phyloP scores from a whole-genome alignment of 352 stramenopile genomes.

The Phytophthora fragariaefolia region DNA sequence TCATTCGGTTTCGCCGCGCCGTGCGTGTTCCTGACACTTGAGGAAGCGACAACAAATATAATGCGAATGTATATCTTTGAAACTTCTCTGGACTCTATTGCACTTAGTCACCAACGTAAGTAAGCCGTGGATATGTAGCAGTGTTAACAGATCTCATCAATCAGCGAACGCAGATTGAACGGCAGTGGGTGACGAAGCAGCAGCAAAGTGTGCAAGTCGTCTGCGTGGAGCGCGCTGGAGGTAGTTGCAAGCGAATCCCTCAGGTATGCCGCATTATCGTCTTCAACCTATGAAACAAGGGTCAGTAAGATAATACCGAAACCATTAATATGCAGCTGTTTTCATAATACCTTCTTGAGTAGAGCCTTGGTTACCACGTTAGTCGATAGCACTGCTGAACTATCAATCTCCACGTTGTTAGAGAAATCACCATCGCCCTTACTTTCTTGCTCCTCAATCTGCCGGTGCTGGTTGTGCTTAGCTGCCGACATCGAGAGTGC shows the following conservation, averaged over 20 bases:
- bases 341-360: slow-evolving; percentile 59
- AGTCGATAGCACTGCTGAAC: slow-evolving; percentile 25
- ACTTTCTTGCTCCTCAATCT: slow-evolving; percentile 42
- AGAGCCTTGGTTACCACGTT: slow-evolving; percentile 48
- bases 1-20: slow-evolving; percentile 6
- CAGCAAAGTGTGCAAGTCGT: slow-evolving; percentile 73
- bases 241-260: slow-evolving; percentile 52
- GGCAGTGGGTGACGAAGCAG: slow-evolving; percentile 57
- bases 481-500: slow-evolving; percentile 87
- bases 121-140: slow-evolving; percentile 4
- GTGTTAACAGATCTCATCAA: slow-evolving; percentile 46
- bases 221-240: slow-evolving; percentile 61
- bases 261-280: slow-evolving; percentile 69
- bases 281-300: slow-evolving; percentile 56
- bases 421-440: slow-evolving; percentile 36
- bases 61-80: slow-evolving; percentile 17
- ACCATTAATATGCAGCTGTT: background rate
- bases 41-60: slow-evolving; percentile 29
- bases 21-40: slow-evolving; percentile 22
- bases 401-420: slow-evolving; percentile 19
- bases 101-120: slow-evolving; percentile 8
- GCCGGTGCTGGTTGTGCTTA: slow-evolving; percentile 53
- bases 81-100: slow-evolving; percentile 10
- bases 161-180: slow-evolving; percentile 43
- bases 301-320: background rate